Evolutionary conservation across 768 basidiomycete species (phyloP), one percentile per base, ranked within the genome.

Genomic region (Zangia roseola): DNA sequence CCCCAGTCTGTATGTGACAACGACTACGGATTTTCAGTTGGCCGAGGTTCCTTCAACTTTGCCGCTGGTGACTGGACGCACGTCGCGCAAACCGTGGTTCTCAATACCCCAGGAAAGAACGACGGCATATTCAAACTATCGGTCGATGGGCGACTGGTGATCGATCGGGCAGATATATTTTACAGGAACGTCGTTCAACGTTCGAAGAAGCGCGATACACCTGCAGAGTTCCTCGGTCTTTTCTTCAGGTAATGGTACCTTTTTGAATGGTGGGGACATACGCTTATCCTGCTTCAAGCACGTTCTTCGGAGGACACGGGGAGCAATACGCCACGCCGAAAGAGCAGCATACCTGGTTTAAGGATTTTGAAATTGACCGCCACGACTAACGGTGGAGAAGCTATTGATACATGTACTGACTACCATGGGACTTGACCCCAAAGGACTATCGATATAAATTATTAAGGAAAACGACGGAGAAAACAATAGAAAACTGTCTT

Each of bases 261-360:
- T 41, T 0, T n/a, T 12, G 21, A 8, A 21, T 17, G 40, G 25
- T 40, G 36, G 21, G 8, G 8, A 14, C 14, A 12, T 14, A 3
- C 34, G 26, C 43, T 57, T 38, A 56, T 48, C 16, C n/a, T 44
- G 17, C 12, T 28, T 28, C 42, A 3, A 86, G 84, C 54, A 85
- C 86, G 7, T 88, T 88, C 68, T 91, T 91, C 57, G 89, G 88
- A 10, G 89, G 88, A 0, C 87, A 90, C 53, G 81, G 80, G 5
- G 57, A 69, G 5, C 57, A 75, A 36, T 91, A 80, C 59, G 86
- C 84, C 14, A 83, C 86, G 16, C 88, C 89, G 4, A 77, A 68
- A 54, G 82, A 89, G 62, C 90, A 91, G 62, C 83, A 83, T 55
- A 74, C 78, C 1, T 90, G 85, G 82, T 91, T 90, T 71, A 88